Base-by-base conservation (phyloP, 2,329 filamentous ascomycete genomes). In the Achaetomium macrosporum region DNA sequence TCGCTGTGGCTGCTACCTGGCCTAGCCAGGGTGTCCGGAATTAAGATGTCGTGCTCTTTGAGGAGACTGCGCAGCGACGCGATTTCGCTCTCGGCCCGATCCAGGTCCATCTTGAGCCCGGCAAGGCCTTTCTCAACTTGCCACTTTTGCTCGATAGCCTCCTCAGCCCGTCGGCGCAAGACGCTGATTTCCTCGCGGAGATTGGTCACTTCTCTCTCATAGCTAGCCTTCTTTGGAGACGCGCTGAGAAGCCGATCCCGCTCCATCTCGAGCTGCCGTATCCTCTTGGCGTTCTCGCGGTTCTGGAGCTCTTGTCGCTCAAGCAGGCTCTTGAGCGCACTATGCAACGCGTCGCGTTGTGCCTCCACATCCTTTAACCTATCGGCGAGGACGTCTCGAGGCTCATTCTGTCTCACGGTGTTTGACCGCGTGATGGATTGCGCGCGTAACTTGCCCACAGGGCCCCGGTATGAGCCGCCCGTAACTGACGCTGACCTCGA, bases 91-190 rank as follows among this genome's bases (percentile, higher is more conserved):
- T 96, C 90, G 25, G 93, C 91, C 57, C 91, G 88, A 69, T 97
- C 93, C 40, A 99, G 81, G 65, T 97, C 92, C 87, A 96, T 96
- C 73, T 96, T 95, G 52, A 97, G 73, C 51, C 91, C 90, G 48
- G 83, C 80, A 2, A 97, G 75, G 16, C 90, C 90, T 71, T 95
- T 95, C 71, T 96, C 92, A 57, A 91, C 92, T 66, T 95, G 87
- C 85, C 89, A 97, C 70, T 97, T 97, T 64, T 95, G 88, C 65
- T 96, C 90, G 13, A 97, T 79, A 15, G 92, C 92, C 59, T 97
- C 92, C 63, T 99, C 92, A 30, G 92, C 92, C 50, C 93, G 84
- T 57, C 85, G 85, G 41, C 93, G 84, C 52, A 99, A 77, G 15
- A 86, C 80, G 47, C 87, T 88, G 57, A 99, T 87, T 67, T 99